A percentile compares a stretch with the other conserved stretches of the same genome.
Evolutionary conservation across 345 rosid genomes (phyloP).

Genomic region (Erucastrum elatum): DNA sequence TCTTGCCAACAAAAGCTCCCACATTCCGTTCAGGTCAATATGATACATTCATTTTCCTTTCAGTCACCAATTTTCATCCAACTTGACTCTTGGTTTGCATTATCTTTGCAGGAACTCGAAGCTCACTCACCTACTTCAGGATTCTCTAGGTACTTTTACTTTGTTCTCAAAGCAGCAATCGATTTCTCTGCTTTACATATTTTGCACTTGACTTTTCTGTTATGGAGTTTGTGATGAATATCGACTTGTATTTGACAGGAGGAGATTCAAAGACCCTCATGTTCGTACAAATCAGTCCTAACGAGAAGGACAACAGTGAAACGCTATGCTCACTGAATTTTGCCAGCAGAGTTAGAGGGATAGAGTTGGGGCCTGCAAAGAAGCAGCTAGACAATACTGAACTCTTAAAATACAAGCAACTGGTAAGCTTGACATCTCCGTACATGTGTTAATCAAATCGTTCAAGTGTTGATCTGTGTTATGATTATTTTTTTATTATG

Average conservation of each 20-base stretch:
- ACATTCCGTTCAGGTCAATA: conserved; percentile 82
- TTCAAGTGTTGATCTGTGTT: not conserved
- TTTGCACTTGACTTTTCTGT: not conserved
- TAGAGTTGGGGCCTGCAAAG: conserved; percentile 91
- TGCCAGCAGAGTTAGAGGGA: conserved; percentile 94
- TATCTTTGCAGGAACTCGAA: conserved; percentile 80
- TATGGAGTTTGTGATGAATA: conserved; percentile 10
- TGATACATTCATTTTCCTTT: not conserved
- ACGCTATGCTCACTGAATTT: conserved; percentile 91
- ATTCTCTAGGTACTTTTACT: conserved; percentile 67
- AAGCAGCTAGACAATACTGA: conserved; percentile 80
- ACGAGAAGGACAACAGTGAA: conserved; percentile 76
- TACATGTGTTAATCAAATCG: not conserved
- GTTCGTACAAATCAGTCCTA: conserved; percentile 97
- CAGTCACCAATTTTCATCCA: conserved; percentile 2
- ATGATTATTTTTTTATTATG: conserved; percentile 37
- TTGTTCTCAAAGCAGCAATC: not conserved
- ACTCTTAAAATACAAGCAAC: conserved; percentile 76
- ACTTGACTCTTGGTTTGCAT: conserved; percentile 14
- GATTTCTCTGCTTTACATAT: not conserved
- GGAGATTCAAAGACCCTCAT: conserved; percentile 96
- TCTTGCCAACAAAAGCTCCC: conserved; percentile 88
- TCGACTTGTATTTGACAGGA: conserved; percentile 50
- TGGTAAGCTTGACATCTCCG: conserved; percentile 49
- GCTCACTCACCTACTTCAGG: conserved; percentile 97